phyloP scores from a whole-genome alignment of 805 yeast species.

The Candida andamanensis region DNA sequence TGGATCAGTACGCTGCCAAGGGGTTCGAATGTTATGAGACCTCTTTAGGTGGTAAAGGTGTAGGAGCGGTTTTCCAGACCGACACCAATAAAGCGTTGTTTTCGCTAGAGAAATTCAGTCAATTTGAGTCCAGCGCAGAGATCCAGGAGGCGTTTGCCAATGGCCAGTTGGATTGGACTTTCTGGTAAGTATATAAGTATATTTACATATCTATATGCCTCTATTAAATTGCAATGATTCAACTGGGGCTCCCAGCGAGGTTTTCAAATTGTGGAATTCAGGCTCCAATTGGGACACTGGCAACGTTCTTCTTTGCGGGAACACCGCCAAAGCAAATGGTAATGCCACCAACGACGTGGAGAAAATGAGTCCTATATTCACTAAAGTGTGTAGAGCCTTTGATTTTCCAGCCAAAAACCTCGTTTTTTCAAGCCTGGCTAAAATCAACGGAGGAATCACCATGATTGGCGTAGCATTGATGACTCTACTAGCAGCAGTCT shows the following conservation, averaged over 20 bases:
- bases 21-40: constrained; percentile 78
- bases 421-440: constrained; percentile 70
- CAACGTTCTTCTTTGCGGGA: constrained; percentile 81
- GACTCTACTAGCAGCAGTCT: constrained; percentile 92
- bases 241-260: constrained; percentile 54
- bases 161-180: constrained; percentile 46
- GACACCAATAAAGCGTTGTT: constrained; percentile 15
- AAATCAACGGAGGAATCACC: constrained; percentile 89
- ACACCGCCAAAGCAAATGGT: constrained; percentile 93
- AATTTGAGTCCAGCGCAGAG: constrained; percentile 36
- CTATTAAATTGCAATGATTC: constrained; percentile 78
- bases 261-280: constrained; percentile 55
- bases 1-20: constrained; percentile 29
- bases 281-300: constrained; percentile 58
- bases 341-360: constrained; percentile 80
- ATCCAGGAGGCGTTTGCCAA: constrained; percentile 44
- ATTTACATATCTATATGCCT: constrained; percentile 57
- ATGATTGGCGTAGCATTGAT: constrained; percentile 95
- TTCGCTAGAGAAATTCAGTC: constrained; percentile 30
- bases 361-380: constrained; percentile 83
- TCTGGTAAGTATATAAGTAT: constrained; percentile 43
- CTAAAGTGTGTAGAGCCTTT: constrained; percentile 55
- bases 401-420: constrained; percentile 64
- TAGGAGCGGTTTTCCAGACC: constrained; percentile 42
- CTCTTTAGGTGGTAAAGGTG: constrained; percentile 86